Base-by-base conservation (phyloP, 768 basidiomycete genomes). In the Hypsizygus marmoreus region DNA sequence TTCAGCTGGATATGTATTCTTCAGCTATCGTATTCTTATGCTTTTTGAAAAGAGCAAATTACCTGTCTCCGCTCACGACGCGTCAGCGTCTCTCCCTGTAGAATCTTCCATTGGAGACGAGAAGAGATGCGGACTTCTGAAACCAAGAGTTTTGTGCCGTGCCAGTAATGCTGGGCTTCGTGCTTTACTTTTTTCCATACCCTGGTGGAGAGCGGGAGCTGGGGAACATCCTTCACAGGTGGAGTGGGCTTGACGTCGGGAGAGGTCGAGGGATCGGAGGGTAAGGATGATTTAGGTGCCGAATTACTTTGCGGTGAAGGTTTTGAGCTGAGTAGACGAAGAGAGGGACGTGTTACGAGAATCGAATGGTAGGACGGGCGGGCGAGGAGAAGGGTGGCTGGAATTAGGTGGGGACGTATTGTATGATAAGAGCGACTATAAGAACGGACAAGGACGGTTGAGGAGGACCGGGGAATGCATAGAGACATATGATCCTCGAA, bases 141-240 rank as follows among this genome's bases (percentile, higher is more conserved):
- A 12, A 91, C 93, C 37, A 99, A 76, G 4, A 99, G 81, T 63
- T 97, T 97, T 1, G 91, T 80, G 9, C 97, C 95, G 52, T 94
- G 86, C 95, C 95, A 98, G 65, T 98, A 99, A 65, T 99, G 95
- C 47, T 82, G 79, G 0, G 86, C 93, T 67, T 97, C 97, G 59
- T 97, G 91, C 72, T 97, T 99, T 50, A 97, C 84, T 56, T 84
- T 89, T 55, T 87, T 88, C 95, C 95, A 97, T 6, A 80, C 79
- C 29, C 94, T 76, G 8, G 80, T 74, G 30, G 71, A 47, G 3
- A 90, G 63, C 10, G 78, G 75, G 14, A 56, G 61, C 31, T 72
- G 64, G 3, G 73, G 49, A 6, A 58, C 45, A 25, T 77, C 73
- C 55, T 74, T 66, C 0, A 73, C 66, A 8, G 80, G 81, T 6